Base-by-base conservation (phyloP, 2,329 filamentous ascomycete genomes). In the Aureobasidium sp. region DNA sequence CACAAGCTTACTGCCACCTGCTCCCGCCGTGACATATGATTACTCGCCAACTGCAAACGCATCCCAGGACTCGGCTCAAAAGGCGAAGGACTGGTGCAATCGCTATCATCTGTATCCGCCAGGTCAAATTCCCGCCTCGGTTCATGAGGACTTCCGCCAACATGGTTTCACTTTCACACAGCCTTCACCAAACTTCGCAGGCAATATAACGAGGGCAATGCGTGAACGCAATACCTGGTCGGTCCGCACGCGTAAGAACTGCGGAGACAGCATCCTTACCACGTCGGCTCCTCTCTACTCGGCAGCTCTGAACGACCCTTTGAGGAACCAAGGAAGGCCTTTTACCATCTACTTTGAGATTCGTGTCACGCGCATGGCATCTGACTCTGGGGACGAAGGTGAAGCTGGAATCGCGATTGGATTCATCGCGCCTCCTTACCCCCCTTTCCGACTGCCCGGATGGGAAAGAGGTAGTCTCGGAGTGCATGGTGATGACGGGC, bases 401-500 rank as follows among this genome's bases (percentile, higher is more conserved):
- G 77, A 81, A 14, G 80, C 80, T 5, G 81, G 82, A 41, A 76
- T 92, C 1, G 87, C 85, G 0, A 71, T 93, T 9, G 90, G 90
- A 10, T 91, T 85, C 72, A 76, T 82, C 0, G 89, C 88, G 1
- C 82, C 87, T 50, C 90, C 90, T 9, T 93, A 91, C 69, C 90
- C 90, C 7, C 79, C 81, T 0, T 93, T 90, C 77, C 82, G 90
- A 9, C 81, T 92, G 63, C 90, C 90, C 0, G 90, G 90, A 2
- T 93, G 89, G 90, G 87, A 94, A 70, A 82, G 89, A 37, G 89
- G 83, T 21, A 87, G 84, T 65, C 69, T 92, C 14, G 90, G 80
- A 1, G 84, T 93, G n/a, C 90, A 93, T 71, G 85, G 87, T 50
- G 90, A 93, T 71, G 90, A 93, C 71, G 90, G 90, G 0, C 81